These are phyloP conservation scores for Podila clonocystis DNA, from an alignment of 192 early-diverging fungal species.

Conservation along the genomic window DNA sequence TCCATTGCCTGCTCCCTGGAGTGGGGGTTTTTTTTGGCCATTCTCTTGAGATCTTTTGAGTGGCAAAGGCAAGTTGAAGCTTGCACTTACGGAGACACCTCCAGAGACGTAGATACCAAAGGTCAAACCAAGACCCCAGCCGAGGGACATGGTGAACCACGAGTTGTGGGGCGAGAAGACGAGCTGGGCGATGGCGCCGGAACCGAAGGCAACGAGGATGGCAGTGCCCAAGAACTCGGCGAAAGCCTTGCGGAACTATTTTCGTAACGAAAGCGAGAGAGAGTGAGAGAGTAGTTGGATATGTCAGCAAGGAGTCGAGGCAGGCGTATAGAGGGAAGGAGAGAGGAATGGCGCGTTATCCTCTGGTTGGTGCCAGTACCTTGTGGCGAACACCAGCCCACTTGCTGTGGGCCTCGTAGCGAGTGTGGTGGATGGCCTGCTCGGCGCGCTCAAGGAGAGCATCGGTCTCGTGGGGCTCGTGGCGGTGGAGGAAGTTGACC, in stretches of 20 bases:
- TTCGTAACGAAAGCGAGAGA: not conserved
- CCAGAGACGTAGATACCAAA: slow-evolving; percentile 71
- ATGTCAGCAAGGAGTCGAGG: not conserved
- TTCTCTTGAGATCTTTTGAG: too few species aligned
- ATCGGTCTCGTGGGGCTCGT: slow-evolving; percentile 38
- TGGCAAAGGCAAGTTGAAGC: not conserved
- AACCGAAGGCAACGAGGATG: slow-evolving; percentile 70
- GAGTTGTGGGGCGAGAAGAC: slow-evolving; percentile 42
- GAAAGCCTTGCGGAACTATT: slow-evolving; percentile 57
- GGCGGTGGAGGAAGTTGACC: slow-evolving; percentile 14
- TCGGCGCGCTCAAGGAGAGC: slow-evolving; percentile 46
- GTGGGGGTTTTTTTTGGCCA: too few species aligned
- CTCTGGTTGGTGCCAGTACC: slow-evolving; percentile 5
- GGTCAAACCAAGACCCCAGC: slow-evolving; percentile 72
- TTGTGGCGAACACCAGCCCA: slow-evolving; percentile 50
- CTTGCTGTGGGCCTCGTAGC: slow-evolving; percentile 37
- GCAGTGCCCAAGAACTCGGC: slow-evolving; percentile 83
- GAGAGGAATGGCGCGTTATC: not conserved
- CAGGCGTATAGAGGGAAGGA: not conserved
- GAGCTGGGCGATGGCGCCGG: slow-evolving; percentile 69
- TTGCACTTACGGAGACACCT: slow-evolving; percentile 65
- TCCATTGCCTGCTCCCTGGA: too few species aligned
- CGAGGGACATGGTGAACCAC: slow-evolving; percentile 64
- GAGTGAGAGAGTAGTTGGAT: not conserved
- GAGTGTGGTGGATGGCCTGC: slow-evolving; percentile 10